These are phyloP conservation scores for Talaromyces nanjingensis DNA, from an alignment of 495 filamentous ascomycete species.

Conservation along the genomic window DNA sequence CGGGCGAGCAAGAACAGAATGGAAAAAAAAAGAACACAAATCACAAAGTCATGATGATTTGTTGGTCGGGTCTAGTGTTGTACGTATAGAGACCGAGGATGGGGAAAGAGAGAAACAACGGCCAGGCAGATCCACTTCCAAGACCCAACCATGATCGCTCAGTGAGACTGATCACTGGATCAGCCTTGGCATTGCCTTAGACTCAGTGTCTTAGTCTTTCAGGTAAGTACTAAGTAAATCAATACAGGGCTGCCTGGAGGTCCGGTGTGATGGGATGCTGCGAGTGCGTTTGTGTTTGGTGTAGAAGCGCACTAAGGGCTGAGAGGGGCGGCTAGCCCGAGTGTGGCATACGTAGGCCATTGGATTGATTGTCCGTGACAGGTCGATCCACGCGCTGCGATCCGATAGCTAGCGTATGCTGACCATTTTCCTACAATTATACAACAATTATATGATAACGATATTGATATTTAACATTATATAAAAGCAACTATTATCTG, in stretches of 20 bases:
- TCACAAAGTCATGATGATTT: background rate
- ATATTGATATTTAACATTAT: no score
- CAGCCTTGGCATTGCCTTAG: background rate
- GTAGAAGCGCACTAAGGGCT: background rate
- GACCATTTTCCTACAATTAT: no score
- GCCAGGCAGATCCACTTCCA: background rate
- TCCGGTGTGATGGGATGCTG: background rate
- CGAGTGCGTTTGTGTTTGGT: background rate
- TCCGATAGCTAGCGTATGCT: slow-evolving; percentile 4
- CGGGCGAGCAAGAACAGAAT: background rate
- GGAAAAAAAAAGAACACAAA: slow-evolving; percentile 5
- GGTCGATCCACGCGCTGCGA: slow-evolving; percentile 9
- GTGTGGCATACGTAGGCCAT: background rate
- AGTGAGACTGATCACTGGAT: no score
- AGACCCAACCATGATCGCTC: background rate
- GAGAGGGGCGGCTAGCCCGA: background rate
- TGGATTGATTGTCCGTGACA: background rate
- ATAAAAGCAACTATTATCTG: no score
- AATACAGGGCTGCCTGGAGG: background rate
- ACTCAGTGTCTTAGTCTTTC: background rate
- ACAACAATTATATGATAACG: no score
- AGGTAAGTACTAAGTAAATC: no score
- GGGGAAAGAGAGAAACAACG: slow-evolving; percentile 1
- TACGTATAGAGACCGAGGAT: background rate
- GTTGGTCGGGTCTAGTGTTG: background rate